Conservation (phyloP, 2,329 filamentous ascomycete genomes). For the Neophaeococcomyces aloes region DNA sequence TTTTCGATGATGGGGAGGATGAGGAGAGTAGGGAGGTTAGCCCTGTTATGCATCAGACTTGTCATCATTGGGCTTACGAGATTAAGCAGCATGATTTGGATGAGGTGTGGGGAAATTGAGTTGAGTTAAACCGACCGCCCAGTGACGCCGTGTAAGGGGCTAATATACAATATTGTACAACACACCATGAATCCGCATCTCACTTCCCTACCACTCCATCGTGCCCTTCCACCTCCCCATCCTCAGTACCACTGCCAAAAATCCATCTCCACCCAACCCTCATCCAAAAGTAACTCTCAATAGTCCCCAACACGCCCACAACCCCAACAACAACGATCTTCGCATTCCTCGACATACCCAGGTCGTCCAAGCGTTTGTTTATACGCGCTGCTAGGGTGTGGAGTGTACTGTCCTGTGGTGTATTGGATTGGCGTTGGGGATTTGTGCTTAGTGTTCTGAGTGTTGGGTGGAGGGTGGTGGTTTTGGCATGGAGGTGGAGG, state of each 20-base stretch:
- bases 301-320: conserved; percentile 25
- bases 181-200: no score
- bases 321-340: conserved; percentile 23
- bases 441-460: no score
- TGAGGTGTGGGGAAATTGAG: conserved; percentile 31
- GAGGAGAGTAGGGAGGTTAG: conserved; percentile 33
- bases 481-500: no score
- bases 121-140: no score
- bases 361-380: conserved; percentile 18
- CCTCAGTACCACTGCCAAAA: conserved; percentile 5
- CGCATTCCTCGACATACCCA: conserved; percentile 24
- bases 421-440: no score
- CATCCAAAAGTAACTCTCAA: conserved; percentile 28
- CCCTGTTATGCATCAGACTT: conserved; percentile 48
- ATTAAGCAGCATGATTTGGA: conserved; percentile 42
- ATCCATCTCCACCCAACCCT: conserved; percentile 24
- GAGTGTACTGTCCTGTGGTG: no score
- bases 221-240: conserved; percentile 8
- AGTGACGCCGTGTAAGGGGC: no score
- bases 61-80: conserved; percentile 47
- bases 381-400: no score
- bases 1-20: conserved; percentile 30
- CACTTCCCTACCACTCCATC: neutral
- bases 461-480: no score
- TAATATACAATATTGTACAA: no score